Base-by-base conservation (phyloP, 164 flowering plant species). In the Nymphaea colorata region DNA sequence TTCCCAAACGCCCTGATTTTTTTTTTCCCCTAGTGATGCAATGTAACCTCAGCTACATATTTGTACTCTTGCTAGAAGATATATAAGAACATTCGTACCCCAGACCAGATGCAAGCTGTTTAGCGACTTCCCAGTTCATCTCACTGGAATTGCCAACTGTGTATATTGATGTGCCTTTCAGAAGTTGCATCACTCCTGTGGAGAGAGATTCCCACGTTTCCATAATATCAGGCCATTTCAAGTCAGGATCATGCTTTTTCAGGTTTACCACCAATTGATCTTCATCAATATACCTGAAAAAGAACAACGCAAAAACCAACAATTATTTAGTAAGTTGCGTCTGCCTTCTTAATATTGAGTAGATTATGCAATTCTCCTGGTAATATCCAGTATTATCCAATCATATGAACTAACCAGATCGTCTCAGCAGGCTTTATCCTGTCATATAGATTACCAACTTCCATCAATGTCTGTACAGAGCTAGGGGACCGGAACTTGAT, bases 131-230 rank as follows among this genome's bases (percentile, higher is more conserved):
- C 73, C 88, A 79, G 76, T 95, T 91, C 64, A 90, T 83, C 69
- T 87, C 94, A 64, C 88, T 82, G n/a, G 96, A 90, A 69, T 87
- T 86, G 42, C 99, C 99, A 72, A 95, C 87, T 47, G 91, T 69
- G 74, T 81, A 87, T 67, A 95, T 80, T 44, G 99, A 91, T 59
- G 94, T 76, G 64, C 97, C 99, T 81, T 86, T 88, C 12, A 95
- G 75, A 64, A 91, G 85, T 65, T 85, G 95, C 45, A 36, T 44
- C 67, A 86, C 78, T 53, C 90, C 99, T 41, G 72, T 68, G 14
- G 91, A 74, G 70, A 95, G 82, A 42, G 99, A 91, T 71, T 86
- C 92, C 99, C 98, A 95, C 4, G 96, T 83, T 76, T 95, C 99
- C 76, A 82, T 69, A 66, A 91, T 82, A 64, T 91, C 98, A 64